Evolutionary conservation across 83 land plant genomes (phyloP).

Genomic region (Thuja plicata): DNA sequence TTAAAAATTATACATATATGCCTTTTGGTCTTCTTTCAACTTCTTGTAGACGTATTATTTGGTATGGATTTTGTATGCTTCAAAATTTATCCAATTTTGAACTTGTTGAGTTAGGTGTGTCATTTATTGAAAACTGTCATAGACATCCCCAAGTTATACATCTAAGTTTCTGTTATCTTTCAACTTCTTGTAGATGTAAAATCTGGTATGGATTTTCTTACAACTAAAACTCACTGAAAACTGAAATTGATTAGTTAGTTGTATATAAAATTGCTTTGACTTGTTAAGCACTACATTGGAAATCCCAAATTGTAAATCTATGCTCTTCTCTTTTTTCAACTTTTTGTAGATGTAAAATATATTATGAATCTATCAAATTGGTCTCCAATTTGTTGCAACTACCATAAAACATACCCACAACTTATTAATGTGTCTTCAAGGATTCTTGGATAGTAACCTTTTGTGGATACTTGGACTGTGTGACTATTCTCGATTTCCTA

Average conservation of each 20-base stretch:
- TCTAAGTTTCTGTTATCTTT: too few species aligned
- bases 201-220: too few species aligned
- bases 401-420: not conserved
- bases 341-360: not conserved
- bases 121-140: too few species aligned
- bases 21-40: too few species aligned
- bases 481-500: not conserved
- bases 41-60: too few species aligned
- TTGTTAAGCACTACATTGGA: too few species aligned
- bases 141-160: too few species aligned
- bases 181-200: too few species aligned
- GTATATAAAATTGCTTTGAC: too few species aligned
- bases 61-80: too few species aligned
- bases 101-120: not conserved
- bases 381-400: not conserved
- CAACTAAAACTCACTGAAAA: too few species aligned
- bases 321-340: not conserved
- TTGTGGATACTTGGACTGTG: not conserved
- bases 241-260: too few species aligned
- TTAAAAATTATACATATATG: not conserved
- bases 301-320: not conserved
- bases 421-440: not conserved
- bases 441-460: not conserved
- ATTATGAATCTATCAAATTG: not conserved
- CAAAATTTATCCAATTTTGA: not conserved